Evolutionary conservation across 306 rosid species (phyloP).

Genomic region (Citrullus colocynthis): DNA sequence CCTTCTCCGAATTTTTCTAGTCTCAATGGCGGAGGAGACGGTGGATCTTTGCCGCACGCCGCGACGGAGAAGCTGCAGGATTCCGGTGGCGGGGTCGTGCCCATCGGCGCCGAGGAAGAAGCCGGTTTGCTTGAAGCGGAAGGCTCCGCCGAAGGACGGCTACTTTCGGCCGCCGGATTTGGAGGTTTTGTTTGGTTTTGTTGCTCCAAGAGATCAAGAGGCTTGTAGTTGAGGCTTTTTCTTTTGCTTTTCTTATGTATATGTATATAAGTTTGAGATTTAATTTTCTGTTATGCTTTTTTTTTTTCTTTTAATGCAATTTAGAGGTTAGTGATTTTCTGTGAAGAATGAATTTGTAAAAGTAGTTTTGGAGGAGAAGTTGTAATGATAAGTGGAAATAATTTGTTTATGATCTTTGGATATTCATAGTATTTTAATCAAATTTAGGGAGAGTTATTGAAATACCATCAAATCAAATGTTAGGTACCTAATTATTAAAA

Average conservation of each 20-base stretch:
- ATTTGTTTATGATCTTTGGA: too few relatives aligned
- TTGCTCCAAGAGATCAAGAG: conserved; percentile 4
- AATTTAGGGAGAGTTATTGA: too few relatives aligned
- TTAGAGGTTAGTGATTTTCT: too few relatives aligned
- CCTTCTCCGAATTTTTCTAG: background rate
- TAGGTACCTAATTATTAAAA: too few relatives aligned
- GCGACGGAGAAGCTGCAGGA: conserved; percentile 12
- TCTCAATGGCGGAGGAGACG: conserved; percentile 5
- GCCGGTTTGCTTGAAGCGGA: conserved; percentile 5
- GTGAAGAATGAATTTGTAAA: too few relatives aligned
- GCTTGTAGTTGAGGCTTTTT: conserved; percentile 1
- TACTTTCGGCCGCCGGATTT: conserved; percentile 37
- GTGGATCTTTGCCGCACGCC: conserved; percentile 31
- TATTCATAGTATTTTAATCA: too few relatives aligned
- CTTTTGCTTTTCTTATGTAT: background rate
- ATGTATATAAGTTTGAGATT: too few relatives aligned
- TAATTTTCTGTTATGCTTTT: too few relatives aligned
- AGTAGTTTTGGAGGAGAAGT: too few relatives aligned
- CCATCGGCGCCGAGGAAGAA: conserved; percentile 42
- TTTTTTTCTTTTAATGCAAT: too few relatives aligned
- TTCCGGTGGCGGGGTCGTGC: conserved; percentile 14
- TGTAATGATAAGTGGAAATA: too few relatives aligned
- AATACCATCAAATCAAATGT: too few relatives aligned
- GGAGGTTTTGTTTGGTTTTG: conserved; percentile 22
- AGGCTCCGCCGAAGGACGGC: conserved; percentile 20